Base-by-base conservation (phyloP, 495 filamentous ascomycete genomes). In the Patellaria atrata region DNA sequence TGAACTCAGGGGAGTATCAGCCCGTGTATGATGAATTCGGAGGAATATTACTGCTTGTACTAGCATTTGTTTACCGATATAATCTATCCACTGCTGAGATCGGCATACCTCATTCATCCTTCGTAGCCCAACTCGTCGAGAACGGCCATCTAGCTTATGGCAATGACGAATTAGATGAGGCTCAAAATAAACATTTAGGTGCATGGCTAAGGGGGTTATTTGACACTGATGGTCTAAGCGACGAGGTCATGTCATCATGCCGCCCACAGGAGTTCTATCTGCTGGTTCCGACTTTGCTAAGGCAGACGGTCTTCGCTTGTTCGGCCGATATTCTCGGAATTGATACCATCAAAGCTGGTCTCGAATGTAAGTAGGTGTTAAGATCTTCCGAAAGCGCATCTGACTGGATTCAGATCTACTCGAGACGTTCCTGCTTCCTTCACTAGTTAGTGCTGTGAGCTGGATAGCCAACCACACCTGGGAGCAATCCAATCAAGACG, bases 11-110 rank as follows among this genome's bases (percentile, higher is more conserved):
- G 22, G 89, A 97, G 52, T 89, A 89, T 46, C 86, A 94, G 51
- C 89, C 87, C 0, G 79, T 94, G 1, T 96, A 96, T 48, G 87
- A 96, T 43, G 91, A 97, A 41, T 97, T 96, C 40, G 83, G 85
- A 0, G 79, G 81, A 26, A 77, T 94, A 11, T 61, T 96, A 5
- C 67, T 96, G 2, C 62, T 97, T 1, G 67, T 94, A 0, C 58
- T 93, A 13, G 77, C 79, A 0, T 79, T 92, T 44, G 73, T 80
- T 35, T 72, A 89, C 47, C 84, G 91, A 11, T 94, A 92, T 48
- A 68, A 74, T 24, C 58, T 97, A 14, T 70, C 65, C 0, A 56
- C 64, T 1, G 55, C 69, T 13, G 84, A 94, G 30, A 58, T 94
- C 12, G 82, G 65, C 9, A 71, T 67, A 24, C 55, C 56, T 35